phyloP scores from a whole-genome alignment of 176 grass and related monocot genomes.

The Oryza punctata region DNA sequence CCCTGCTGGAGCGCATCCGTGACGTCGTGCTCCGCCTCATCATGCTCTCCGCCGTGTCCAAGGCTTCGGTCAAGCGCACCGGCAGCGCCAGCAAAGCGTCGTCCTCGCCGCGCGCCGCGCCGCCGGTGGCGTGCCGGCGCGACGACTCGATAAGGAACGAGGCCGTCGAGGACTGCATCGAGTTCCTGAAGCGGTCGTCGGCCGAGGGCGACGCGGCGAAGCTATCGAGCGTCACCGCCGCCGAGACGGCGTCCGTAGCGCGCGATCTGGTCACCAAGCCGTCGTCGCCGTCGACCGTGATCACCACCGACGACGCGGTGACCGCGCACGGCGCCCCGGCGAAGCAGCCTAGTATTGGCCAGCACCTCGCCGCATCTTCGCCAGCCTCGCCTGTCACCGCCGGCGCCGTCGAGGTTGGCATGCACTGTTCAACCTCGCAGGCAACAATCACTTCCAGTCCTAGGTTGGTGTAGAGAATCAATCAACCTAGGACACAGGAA shows the following conservation, averaged over 20 bases:
- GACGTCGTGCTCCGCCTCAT: constrained; percentile 69
- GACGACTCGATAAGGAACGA: constrained; percentile 60
- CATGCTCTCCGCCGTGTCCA: constrained; percentile 68
- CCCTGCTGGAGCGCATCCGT: constrained; percentile 66
- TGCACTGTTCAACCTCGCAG: background rate
- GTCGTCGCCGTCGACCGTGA: background rate
- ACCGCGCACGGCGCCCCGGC: background rate
- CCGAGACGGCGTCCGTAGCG: background rate
- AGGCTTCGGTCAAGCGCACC: constrained; percentile 21
- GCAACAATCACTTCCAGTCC: background rate
- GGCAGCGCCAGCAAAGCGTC: constrained; percentile 27
- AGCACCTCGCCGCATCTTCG: background rate
- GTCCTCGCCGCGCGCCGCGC: constrained; percentile 18
- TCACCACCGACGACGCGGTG: background rate
- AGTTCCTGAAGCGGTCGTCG: constrained; percentile 74
- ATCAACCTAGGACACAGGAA: constrained; percentile 2
- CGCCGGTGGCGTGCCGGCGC: constrained; percentile 39
- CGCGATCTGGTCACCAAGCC: background rate
- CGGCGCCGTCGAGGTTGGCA: background rate
- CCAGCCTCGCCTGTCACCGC: background rate
- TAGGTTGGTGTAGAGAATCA: constrained; percentile 4
- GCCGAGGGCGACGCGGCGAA: constrained; percentile 57
- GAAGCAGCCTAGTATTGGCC: background rate
- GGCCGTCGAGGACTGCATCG: constrained; percentile 79
- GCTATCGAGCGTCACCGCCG: constrained; percentile 30